Evolutionary conservation across 2,329 filamentous ascomycete species (phyloP).

Genomic region (Ceratocystis variospora): DNA sequence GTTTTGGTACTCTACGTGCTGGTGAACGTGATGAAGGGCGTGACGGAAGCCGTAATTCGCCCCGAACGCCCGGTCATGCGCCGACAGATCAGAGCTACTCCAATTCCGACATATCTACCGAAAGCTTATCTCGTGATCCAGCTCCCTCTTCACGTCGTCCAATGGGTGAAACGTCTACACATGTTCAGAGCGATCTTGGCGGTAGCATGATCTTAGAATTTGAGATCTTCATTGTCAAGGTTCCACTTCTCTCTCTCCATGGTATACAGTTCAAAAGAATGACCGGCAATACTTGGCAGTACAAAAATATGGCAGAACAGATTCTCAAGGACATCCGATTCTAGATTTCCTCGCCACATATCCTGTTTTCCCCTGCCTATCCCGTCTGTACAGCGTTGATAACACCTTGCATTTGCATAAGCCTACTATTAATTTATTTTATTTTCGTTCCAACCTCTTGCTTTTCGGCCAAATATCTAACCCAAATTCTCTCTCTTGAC

Average conservation of each 20-base stretch:
- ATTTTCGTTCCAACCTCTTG: not conserved
- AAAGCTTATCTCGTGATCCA: slow-evolving; percentile 48
- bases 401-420: not conserved
- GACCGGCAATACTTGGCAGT: slow-evolving; percentile 92
- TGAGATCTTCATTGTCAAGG: slow-evolving; percentile 95
- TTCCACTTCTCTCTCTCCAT: slow-evolving; percentile 80
- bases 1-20: slow-evolving; percentile 56
- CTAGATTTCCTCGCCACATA: not conserved
- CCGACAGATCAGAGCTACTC: slow-evolving; percentile 59
- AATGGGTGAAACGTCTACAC: slow-evolving; percentile 71
- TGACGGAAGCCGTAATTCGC: slow-evolving; percentile 36
- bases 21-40: slow-evolving; percentile 57
- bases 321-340: slow-evolving; percentile 78
- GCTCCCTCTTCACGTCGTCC: slow-evolving; percentile 33
- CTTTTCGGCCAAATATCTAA: not conserved
- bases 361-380: not conserved
- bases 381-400: not conserved
- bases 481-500: not conserved
- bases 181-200: slow-evolving; percentile 79
- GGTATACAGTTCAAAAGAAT: slow-evolving; percentile 98
- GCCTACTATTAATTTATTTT: not conserved
- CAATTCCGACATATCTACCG: slow-evolving; percentile 75
- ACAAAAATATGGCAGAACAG: slow-evolving; percentile 95
- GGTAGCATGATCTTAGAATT: slow-evolving; percentile 75
- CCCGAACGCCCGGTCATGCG: slow-evolving; percentile 30